phyloP scores from a whole-genome alignment of 1,139 yeast species.

The Groenewaldozyma auringiensis region DNA sequence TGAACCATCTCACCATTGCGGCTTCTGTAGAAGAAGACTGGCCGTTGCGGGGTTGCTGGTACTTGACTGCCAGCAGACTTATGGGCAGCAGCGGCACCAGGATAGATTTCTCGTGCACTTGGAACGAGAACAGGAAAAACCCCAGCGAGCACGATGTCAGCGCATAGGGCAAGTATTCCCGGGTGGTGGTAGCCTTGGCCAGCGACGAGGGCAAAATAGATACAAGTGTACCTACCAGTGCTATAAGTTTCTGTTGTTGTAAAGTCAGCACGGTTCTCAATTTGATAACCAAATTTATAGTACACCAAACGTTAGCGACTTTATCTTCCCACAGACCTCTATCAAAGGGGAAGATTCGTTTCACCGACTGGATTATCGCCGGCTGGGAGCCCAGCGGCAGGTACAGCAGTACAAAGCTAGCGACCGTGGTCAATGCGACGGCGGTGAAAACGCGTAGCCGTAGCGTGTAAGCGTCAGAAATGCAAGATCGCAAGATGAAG shows the following conservation, averaged over 20 bases:
- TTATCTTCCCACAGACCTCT: slow-evolving; percentile 97
- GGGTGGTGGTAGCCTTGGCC: slow-evolving; percentile 41
- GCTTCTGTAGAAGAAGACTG: slow-evolving; percentile 41
- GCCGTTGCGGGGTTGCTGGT: slow-evolving; percentile 34
- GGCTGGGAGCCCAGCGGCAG: slow-evolving; percentile 47
- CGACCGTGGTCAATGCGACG: slow-evolving; percentile 56
- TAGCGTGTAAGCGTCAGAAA: slow-evolving; percentile 19
- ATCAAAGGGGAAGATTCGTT: slow-evolving; percentile 81
- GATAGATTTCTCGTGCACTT: slow-evolving; percentile 91
- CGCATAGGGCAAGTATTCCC: slow-evolving; percentile 57
- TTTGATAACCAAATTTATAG: slow-evolving; percentile 69
- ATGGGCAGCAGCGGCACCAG: slow-evolving; percentile 82
- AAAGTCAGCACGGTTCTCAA: slow-evolving; percentile 50
- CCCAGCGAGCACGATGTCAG: slow-evolving; percentile 81
- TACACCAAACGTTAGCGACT: slow-evolving; percentile 97
- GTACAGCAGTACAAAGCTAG: slow-evolving; percentile 46
- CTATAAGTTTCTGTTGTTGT: slow-evolving; percentile 52
- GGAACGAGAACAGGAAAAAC: slow-evolving; percentile 84
- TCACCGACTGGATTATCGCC: slow-evolving; percentile 41
- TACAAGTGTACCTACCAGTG: slow-evolving; percentile 55
- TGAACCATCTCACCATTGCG: slow-evolving; percentile 78
- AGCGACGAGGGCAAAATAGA: slow-evolving; percentile 63
- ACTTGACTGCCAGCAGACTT: slow-evolving; percentile 48
- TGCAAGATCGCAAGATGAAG: slow-evolving; percentile 52
- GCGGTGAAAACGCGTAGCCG: slow-evolving; percentile 39